Evolutionary conservation across 805 yeast genomes (phyloP).

Genomic region (Monosporozyma aquatica): DNA sequence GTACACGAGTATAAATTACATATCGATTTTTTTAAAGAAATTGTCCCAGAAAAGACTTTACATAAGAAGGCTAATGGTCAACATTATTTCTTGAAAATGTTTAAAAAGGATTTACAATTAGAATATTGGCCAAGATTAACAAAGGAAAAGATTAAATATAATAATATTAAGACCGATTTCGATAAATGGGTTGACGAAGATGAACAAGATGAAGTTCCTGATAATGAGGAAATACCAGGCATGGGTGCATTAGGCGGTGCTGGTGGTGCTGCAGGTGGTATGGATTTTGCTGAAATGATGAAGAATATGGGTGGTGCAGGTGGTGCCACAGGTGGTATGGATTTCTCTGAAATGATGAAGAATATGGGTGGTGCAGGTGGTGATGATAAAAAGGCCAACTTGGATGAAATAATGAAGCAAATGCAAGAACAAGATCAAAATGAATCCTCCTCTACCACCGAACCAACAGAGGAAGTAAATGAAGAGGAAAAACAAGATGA

Average conservation of each 20-base stretch:
- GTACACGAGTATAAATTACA: slow-evolving; percentile 47
- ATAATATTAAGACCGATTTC: slow-evolving; percentile 84
- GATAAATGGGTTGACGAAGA: slow-evolving; percentile 99
- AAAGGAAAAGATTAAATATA: slow-evolving; percentile 72
- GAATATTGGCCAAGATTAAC: slow-evolving; percentile 96
- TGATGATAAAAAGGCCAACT: slow-evolving; percentile 24
- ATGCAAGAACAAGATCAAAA: slow-evolving; percentile 6
- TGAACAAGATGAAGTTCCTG: slow-evolving; percentile 68
- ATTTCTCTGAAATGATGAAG: slow-evolving; percentile 16
- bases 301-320: slow-evolving; percentile 30
- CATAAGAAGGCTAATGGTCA: slow-evolving; percentile 45
- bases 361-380: slow-evolving; percentile 22
- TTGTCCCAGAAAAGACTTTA: slow-evolving; percentile 56
- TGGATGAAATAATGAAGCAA: slow-evolving; percentile 4
- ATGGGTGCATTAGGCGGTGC: slow-evolving; percentile 34
- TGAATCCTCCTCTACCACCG: slow-evolving; percentile 5
- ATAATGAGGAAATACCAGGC: slow-evolving; percentile 23
- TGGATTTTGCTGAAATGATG: slow-evolving; percentile 30
- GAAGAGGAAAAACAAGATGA: slow-evolving; percentile 5
- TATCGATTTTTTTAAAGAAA: slow-evolving; percentile 67
- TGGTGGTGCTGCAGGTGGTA: slow-evolving; percentile 27
- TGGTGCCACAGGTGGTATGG: slow-evolving; percentile 28
- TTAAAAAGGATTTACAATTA: slow-evolving; percentile 55
- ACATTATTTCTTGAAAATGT: slow-evolving; percentile 51
- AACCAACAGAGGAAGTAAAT: too few relatives aligned